Base-by-base conservation (phyloP, 2,329 filamentous ascomycete species). In the Simplicillium sp. region DNA sequence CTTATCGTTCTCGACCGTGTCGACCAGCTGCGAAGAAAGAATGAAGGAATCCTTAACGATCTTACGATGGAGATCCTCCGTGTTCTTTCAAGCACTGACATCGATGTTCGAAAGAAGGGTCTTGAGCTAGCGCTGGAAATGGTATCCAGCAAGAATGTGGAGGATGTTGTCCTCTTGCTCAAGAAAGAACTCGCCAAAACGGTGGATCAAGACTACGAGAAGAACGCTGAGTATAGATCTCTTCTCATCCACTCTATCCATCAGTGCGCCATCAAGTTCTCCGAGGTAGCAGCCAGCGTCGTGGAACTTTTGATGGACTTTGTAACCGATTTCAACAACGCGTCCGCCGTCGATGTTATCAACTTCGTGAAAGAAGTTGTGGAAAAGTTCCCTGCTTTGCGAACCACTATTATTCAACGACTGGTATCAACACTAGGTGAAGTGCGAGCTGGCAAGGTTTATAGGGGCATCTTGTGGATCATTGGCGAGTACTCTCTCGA, bases 171-270 rank as follows among this genome's bases (percentile, higher is more conserved):
- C 16, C 77, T 97, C 55, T 73, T 98, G 1, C 72, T 98, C 45
- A 98, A 98, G 71, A 98, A 98, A 63, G 92, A 98, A 59, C 77
- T 98, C 20, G 82, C 87, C 47, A 98, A 97, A 74, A 98, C 92
- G 0, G 87, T 97, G 34, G 89, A 98, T 55, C 89, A 97, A 62
- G 89, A 96, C 62, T 97, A 96, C 66, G 92, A 98, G 70, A 97
- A 97, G 78, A 95, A 94, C 65, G 80, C 80, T 57, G 89, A 95
- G 64, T 96, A 96, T 64, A 84, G 92, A 52, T 89, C 94, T 55
- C 75, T 98, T 8, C 75, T 98, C 46, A 97, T 98, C 51, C 88
- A 96, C 62, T 87, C 89, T 31, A 98, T 98, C 56, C 92, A 98
- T 62, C 88, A 94, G 60, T 97, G 92, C 62, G 92, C 92, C 53